Evolutionary conservation across 106 monocot species (phyloP).

Genomic region (Dendrobium catenatum): DNA sequence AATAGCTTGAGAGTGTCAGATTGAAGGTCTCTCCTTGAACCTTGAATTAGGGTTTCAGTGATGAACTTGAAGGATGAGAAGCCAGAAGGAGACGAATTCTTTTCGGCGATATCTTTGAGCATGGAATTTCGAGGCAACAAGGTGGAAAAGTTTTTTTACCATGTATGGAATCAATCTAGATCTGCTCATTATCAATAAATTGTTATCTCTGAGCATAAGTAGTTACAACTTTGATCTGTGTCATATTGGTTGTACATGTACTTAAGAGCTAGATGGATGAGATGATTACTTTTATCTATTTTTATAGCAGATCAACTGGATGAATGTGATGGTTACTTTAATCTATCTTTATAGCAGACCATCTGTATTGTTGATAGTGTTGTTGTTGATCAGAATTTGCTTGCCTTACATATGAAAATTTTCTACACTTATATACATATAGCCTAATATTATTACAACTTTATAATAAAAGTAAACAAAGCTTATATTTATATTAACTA

Average conservation of each 20-base stretch:
- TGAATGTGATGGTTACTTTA: not conserved
- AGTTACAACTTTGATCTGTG: not conserved
- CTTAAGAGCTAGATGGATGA: not conserved
- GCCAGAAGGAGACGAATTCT: conserved; percentile 48
- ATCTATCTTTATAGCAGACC: not conserved
- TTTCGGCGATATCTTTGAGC: conserved; percentile 41
- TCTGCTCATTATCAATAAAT: not conserved
- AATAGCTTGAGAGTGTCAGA: not conserved
- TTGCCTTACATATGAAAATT: not conserved
- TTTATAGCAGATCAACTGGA: not conserved
- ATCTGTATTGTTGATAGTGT: no score
- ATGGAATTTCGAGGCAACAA: conserved; percentile 44
- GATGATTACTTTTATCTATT: not conserved
- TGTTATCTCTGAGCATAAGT: not conserved
- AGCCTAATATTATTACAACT: no score
- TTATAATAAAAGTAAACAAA: no score
- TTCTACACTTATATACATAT: no score
- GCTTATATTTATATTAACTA: no score
- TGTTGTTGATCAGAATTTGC: not conserved
- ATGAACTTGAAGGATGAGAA: conserved; percentile 52
- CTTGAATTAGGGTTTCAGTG: conserved; percentile 17
- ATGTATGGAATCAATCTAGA: not conserved
- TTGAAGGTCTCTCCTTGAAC: not conserved
- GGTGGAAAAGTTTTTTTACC: no score
- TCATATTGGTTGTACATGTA: not conserved